Evolutionary conservation across 768 basidiomycete species (phyloP).

Genomic region (Tricholomella constricta): DNA sequence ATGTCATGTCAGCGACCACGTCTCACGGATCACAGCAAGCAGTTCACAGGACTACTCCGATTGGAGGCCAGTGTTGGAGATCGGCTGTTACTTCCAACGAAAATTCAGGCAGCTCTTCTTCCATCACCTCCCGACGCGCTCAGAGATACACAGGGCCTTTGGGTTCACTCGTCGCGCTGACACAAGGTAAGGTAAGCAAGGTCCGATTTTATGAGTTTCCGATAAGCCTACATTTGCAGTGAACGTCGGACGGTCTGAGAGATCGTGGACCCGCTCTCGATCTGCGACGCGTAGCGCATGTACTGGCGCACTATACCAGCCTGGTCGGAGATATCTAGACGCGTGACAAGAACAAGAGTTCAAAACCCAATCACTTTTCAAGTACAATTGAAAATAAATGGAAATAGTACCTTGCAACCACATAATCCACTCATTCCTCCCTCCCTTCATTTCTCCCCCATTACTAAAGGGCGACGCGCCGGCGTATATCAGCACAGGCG

Average conservation of each 20-base stretch:
- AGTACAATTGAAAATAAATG: no score
- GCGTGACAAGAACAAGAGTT: no score
- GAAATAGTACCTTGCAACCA: slow-evolving; percentile 72
- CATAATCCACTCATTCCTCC: slow-evolving; percentile 74
- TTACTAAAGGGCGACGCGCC: slow-evolving; percentile 65
- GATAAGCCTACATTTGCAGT: slow-evolving; percentile 56
- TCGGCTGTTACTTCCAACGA: slow-evolving; percentile 31
- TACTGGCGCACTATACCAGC: slow-evolving; percentile 71
- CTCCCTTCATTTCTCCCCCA: slow-evolving; percentile 58
- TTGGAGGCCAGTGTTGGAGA: slow-evolving; percentile 49
- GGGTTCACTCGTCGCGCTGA: slow-evolving; percentile 63
- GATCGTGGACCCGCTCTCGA: slow-evolving; percentile 54
- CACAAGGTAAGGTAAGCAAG: slow-evolving; percentile 1
- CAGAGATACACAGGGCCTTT: slow-evolving; percentile 76
- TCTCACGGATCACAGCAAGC: no score
- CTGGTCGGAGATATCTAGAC: slow-evolving; percentile 76
- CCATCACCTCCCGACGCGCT: slow-evolving; percentile 71
- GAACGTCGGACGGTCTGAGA: slow-evolving; percentile 56
- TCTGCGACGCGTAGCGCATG: slow-evolving; percentile 67
- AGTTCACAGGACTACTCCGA: no score
- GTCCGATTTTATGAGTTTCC: background rate
- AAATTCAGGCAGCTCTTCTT: slow-evolving; percentile 54
- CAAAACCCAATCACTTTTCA: no score
- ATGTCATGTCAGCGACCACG: no score
- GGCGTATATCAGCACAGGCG: slow-evolving; percentile 71